Evolutionary conservation across 371 early-diverging fungal genomes (phyloP).

Genomic region (Apophysomyces ossiformis): DNA sequence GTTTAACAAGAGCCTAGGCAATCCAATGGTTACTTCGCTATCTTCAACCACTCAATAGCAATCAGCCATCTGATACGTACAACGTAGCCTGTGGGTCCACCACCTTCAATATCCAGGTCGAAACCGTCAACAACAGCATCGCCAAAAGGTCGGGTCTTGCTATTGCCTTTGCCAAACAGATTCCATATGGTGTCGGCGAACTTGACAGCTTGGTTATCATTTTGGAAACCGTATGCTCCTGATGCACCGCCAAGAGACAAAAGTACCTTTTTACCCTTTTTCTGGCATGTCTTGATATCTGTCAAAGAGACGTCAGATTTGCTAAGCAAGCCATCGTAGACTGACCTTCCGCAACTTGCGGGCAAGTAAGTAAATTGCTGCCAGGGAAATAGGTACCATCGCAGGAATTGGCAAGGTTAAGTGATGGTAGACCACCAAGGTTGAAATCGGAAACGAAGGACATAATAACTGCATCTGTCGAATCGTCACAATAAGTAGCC

Average conservation of each 20-base stretch:
- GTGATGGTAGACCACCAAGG: conserved; percentile 43
- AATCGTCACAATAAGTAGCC: conserved; percentile 59
- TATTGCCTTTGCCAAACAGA: conserved; percentile 59
- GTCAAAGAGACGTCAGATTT: neutral
- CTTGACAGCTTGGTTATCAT: conserved; percentile 46
- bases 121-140: conserved; percentile 67
- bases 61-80: conserved; percentile 20
- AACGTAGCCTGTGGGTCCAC: conserved; percentile 52
- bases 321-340: neutral
- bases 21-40: neutral
- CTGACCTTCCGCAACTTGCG: conserved; percentile 55
- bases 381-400: conserved; percentile 50
- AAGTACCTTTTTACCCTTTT: conserved; percentile 62
- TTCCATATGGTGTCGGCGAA: conserved; percentile 71
- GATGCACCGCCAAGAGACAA: conserved; percentile 75
- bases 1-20: conserved; percentile 46
- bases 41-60: neutral
- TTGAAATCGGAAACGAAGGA: conserved; percentile 66
- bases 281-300: conserved; percentile 71
- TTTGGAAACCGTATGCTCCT: conserved; percentile 61
- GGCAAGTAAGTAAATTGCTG: conserved; percentile 59
- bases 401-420: conserved; percentile 70
- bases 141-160: conserved; percentile 63
- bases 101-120: conserved; percentile 77
- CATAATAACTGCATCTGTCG: conserved; percentile 60